A percentile compares a stretch with the other conserved stretches of the same genome.
Evolutionary conservation across 1,139 yeast species (phyloP).

Genomic region (Tardiomyces blankii): DNA sequence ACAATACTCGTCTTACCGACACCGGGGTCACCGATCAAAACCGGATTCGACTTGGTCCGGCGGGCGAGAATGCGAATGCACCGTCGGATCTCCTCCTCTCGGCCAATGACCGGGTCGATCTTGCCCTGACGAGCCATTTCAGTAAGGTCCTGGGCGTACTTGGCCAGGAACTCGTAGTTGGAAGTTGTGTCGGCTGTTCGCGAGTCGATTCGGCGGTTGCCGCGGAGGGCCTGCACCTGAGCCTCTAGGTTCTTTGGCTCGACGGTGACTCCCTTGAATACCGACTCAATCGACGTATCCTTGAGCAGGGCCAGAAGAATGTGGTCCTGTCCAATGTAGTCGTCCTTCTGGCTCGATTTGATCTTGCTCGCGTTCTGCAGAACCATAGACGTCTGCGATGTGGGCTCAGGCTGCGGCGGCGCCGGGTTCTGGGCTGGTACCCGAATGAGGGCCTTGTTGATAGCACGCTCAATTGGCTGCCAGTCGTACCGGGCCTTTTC

Average conservation of each 20-base stretch:
- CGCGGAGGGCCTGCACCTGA: slow-evolving; percentile 79
- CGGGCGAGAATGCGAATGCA: slow-evolving; percentile 90
- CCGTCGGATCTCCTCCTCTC: slow-evolving; percentile 96
- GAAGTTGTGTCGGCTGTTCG: slow-evolving; percentile 88
- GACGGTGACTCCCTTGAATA: slow-evolving; percentile 67
- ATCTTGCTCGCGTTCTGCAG: slow-evolving; percentile 61
- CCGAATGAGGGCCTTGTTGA: slow-evolving; percentile 72
- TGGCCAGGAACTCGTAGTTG: slow-evolving; percentile 69
- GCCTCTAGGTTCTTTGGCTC: slow-evolving; percentile 63
- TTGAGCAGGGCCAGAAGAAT: slow-evolving; percentile 74
- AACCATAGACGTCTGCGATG: slow-evolving; percentile 60
- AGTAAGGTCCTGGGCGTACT: slow-evolving; percentile 89
- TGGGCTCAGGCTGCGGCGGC: slow-evolving; percentile 61
- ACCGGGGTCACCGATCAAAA: slow-evolving; percentile 97
- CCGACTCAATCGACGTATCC: slow-evolving; percentile 54
- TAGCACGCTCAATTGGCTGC: slow-evolving; percentile 64
- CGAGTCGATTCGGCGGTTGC: slow-evolving; percentile 85
- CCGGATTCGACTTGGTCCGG: slow-evolving; percentile 93
- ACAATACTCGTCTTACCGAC: slow-evolving; percentile 97
- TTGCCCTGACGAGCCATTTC: slow-evolving; percentile 89
- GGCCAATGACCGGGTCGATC: slow-evolving; percentile 95
- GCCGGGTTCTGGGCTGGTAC: slow-evolving; percentile 85
- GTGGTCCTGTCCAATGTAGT: slow-evolving; percentile 91
- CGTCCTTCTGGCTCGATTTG: slow-evolving; percentile 80
- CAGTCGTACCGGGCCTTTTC: slow-evolving; percentile 88